A percentile compares a stretch with the other conserved stretches of the same genome.
Evolutionary conservation across 306 rosid species (phyloP).

Genomic region (Notholithocarpus densiflorus): DNA sequence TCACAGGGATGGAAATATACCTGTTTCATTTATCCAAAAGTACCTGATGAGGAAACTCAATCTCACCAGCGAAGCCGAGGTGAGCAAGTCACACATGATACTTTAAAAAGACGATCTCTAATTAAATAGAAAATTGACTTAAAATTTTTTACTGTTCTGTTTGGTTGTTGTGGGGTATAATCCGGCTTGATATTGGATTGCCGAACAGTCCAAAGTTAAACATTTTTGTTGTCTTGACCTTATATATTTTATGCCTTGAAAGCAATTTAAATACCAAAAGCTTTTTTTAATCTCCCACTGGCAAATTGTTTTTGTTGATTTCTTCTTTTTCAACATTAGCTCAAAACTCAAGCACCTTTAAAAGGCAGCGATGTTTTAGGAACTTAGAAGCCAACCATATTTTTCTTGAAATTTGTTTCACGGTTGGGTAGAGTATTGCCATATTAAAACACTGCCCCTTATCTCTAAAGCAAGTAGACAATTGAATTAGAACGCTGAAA

Average conservation of each 20-base stretch:
- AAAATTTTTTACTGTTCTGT: not conserved
- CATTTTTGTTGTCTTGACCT: not conserved
- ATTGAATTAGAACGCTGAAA: too few species aligned
- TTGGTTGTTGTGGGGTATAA: conserved; percentile 1
- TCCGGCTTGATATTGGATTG: not conserved
- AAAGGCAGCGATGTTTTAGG: not conserved
- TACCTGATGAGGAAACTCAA: conserved; percentile 63
- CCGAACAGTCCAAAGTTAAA: not conserved
- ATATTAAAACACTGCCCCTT: too few species aligned
- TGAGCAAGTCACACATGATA: conserved; percentile 14
- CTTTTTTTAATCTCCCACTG: not conserved
- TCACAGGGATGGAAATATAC: conserved; percentile 62
- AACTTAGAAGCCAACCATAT: not conserved
- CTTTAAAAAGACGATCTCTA: not conserved
- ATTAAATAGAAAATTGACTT: not conserved
- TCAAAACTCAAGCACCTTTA: not conserved
- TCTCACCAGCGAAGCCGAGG: conserved; percentile 68
- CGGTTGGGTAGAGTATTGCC: too few species aligned
- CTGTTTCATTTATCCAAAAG: conserved; percentile 58
- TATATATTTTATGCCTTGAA: not conserved
- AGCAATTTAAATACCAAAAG: not conserved
- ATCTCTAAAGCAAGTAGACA: too few species aligned
- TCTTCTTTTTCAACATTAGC: not conserved
- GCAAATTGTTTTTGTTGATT: too few species aligned
- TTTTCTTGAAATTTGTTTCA: not conserved